These are phyloP conservation scores for Saccharum officinarum DNA, from an alignment of 176 grass and related monocot species.

Conservation along the genomic window DNA sequence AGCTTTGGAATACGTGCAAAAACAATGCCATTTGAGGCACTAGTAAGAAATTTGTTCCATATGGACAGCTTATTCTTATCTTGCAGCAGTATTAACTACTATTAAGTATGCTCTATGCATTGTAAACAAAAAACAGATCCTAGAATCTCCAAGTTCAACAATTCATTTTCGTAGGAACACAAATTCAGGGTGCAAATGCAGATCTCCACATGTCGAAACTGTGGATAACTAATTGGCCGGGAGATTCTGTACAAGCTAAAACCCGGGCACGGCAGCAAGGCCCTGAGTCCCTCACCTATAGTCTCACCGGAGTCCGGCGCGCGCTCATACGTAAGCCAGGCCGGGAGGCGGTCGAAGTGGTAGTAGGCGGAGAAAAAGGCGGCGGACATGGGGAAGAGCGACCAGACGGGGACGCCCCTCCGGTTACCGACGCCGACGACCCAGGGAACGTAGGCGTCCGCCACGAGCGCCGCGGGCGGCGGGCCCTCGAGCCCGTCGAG, in stretches of 20 bases:
- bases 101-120: not conserved
- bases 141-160: not conserved
- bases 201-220: not conserved
- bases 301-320: constrained; percentile 7
- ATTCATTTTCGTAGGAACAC: not conserved
- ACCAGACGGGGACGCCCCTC: constrained; percentile 52
- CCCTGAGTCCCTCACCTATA: constrained; percentile 4
- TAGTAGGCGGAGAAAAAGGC: constrained; percentile 48
- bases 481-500: constrained; percentile 45
- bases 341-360: constrained; percentile 33
- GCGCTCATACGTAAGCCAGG: not conserved
- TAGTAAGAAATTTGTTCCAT: not conserved
- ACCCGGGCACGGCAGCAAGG: not conserved
- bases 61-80: too few relatives aligned
- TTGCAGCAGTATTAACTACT: not conserved
- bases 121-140: not conserved
- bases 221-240: not conserved
- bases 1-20: not conserved
- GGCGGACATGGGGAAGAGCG: constrained; percentile 56
- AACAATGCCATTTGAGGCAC: not conserved
- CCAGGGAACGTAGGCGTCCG: constrained; percentile 50
- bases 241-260: not conserved
- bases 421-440: constrained; percentile 50
- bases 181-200: not conserved
- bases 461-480: constrained; percentile 45